A percentile compares a stretch with the other conserved stretches of the same genome.
Conservation (phyloP, 139 green algal genomes). For the Tetradesmus obliquus region DNA sequence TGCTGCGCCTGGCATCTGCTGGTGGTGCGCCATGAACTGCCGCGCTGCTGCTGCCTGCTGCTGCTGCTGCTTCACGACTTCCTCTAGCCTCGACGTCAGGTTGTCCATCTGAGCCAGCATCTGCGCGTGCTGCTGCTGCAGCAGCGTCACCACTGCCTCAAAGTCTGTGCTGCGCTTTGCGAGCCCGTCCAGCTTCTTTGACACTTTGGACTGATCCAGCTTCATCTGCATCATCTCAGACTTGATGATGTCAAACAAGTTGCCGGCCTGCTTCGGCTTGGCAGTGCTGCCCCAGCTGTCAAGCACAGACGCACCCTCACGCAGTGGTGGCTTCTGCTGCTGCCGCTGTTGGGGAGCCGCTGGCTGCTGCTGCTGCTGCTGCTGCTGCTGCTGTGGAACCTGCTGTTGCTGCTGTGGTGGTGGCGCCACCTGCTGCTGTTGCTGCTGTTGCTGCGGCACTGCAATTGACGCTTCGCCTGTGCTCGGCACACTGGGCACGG, state of each 20-base stretch:
- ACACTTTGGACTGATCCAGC: slow-evolving; percentile 35
- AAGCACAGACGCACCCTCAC: slow-evolving; percentile 12
- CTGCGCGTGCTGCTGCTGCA: slow-evolving; percentile 17
- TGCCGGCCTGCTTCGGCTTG: slow-evolving; percentile 48
- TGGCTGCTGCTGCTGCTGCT: slow-evolving; percentile 12
- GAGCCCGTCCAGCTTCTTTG: slow-evolving; percentile 28
- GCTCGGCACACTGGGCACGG: background rate
- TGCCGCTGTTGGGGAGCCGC: background rate
- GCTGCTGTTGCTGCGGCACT: background rate
- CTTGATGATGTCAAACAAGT: slow-evolving; percentile 51
- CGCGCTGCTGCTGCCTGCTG: slow-evolving; percentile 15
- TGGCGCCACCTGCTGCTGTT: background rate
- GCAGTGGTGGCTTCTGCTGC: slow-evolving; percentile 23
- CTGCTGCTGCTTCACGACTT: background rate
- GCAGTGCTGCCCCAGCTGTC: background rate
- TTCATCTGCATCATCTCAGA: slow-evolving; percentile 47
- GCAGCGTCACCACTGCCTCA: slow-evolving; percentile 1
- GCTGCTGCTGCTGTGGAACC: background rate
- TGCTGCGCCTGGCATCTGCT: background rate
- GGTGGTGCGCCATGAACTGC: background rate
- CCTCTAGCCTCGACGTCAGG: slow-evolving; percentile 4
- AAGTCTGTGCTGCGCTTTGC: slow-evolving; percentile 1
- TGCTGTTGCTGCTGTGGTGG: background rate
- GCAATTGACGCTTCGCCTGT: background rate
- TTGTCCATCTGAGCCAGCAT: slow-evolving; percentile 37